Percentiles rank a stretch among this genome's conserved stretches.
Conservation (phyloP, 2,329 filamentous ascomycete genomes). For the Fusarium papillatum region DNA sequence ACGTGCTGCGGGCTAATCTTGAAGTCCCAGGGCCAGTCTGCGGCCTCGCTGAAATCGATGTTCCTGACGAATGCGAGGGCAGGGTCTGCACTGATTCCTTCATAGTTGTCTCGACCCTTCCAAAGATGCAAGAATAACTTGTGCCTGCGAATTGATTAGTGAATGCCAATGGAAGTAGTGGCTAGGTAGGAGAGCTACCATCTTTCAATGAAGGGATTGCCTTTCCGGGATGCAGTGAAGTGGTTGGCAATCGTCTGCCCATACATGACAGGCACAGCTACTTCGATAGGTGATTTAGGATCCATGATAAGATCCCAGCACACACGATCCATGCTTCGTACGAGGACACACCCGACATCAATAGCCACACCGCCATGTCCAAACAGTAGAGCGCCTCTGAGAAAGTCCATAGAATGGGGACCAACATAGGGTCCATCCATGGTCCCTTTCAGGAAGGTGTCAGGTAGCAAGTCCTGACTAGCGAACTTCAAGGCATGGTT, state of each 20-base stretch:
- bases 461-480: constrained; percentile 43
- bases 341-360: constrained; percentile 55
- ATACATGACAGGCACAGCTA: constrained; percentile 45
- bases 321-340: constrained; percentile 52
- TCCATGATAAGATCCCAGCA: constrained; percentile 55
- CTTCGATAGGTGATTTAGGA: constrained; percentile 46
- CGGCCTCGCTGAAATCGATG: constrained; percentile 44
- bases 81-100: constrained; percentile 43
- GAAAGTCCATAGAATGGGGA: constrained; percentile 56
- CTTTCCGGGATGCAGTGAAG: constrained; percentile 54
- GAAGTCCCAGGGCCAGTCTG: constrained; percentile 49
- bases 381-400: constrained; percentile 55
- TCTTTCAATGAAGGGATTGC: constrained; percentile 54
- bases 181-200: constrained; percentile 31
- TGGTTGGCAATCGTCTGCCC: constrained; percentile 41
- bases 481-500: constrained; percentile 53
- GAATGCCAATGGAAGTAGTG: not conserved
- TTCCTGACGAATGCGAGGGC: constrained; percentile 44
- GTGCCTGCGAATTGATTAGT: constrained; percentile 45
- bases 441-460: constrained; percentile 37
- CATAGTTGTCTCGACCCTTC: constrained; percentile 41
- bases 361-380: constrained; percentile 56
- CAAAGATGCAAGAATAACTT: constrained; percentile 49
- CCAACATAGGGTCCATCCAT: constrained; percentile 56
- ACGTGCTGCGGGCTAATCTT: constrained; percentile 44